These are phyloP conservation scores for Candolleomyces eurysporus DNA, from an alignment of 768 basidiomycete genomes.

Conservation along the genomic window DNA sequence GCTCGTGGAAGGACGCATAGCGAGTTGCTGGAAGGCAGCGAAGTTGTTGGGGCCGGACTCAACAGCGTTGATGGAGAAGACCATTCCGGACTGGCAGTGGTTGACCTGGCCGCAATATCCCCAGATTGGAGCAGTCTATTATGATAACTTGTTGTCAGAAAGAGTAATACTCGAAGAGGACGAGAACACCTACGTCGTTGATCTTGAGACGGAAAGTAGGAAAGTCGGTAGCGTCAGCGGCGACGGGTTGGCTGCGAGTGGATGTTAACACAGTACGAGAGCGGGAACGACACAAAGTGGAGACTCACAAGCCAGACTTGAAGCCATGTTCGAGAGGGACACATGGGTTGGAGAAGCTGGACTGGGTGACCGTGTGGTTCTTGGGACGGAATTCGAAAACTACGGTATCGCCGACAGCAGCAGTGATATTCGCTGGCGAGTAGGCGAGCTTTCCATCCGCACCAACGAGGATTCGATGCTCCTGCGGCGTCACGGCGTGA, in stretches of 20 bases:
- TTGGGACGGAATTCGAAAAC: conserved; percentile 45
- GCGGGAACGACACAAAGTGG: background rate
- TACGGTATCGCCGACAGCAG: conserved; percentile 42
- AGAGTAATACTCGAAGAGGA: background rate
- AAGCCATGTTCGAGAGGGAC: conserved; percentile 29
- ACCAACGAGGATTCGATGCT: conserved; percentile 34
- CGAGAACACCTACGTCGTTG: conserved; percentile 40
- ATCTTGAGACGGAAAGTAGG: conserved; percentile 48
- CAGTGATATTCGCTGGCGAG: conserved; percentile 37
- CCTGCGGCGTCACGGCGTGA: too few species aligned
- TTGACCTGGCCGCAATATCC: conserved; percentile 51
- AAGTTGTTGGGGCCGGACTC: conserved; percentile 52
- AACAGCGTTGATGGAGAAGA: conserved; percentile 57
- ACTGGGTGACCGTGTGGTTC: conserved; percentile 50
- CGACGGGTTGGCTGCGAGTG: conserved; percentile 39
- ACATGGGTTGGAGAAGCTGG: conserved; percentile 38
- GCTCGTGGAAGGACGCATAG: conserved; percentile 10
- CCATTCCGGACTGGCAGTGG: conserved; percentile 62
- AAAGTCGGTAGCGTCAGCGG: conserved; percentile 31
- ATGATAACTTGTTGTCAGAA: conserved; percentile 5
- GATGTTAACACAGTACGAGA: background rate
- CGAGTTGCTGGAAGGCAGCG: conserved; percentile 41
- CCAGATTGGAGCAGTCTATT: conserved; percentile 48
- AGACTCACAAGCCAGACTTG: conserved; percentile 43
- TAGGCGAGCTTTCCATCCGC: conserved; percentile 33